Evolutionary conservation across 1,139 yeast species (phyloP).

Genomic region (Sugiyamaella novakii): DNA sequence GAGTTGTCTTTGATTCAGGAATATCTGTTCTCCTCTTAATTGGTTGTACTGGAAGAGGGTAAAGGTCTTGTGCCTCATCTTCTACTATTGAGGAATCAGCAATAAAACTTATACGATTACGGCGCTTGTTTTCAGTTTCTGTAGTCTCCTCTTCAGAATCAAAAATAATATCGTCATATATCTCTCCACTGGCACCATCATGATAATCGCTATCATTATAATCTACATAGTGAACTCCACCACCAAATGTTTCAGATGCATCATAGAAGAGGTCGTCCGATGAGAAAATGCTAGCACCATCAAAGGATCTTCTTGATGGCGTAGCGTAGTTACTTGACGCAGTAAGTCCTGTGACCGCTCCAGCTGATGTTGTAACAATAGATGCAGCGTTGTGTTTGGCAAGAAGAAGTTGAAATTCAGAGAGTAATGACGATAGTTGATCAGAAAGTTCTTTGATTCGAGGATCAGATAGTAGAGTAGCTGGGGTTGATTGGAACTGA

Average conservation of each 20-base stretch:
- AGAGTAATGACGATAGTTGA: constrained; percentile 7
- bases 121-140: constrained; percentile 31
- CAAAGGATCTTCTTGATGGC: constrained; percentile 15
- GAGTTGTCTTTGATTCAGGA: constrained; percentile 61
- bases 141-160: constrained; percentile 26
- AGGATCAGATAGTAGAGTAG: background rate
- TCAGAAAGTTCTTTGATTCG: constrained; percentile 7
- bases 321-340: background rate
- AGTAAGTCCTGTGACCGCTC: background rate
- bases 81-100: constrained; percentile 18
- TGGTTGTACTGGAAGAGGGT: constrained; percentile 60
- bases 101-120: constrained; percentile 21
- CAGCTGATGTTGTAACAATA: background rate
- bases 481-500: background rate
- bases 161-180: constrained; percentile 31
- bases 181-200: constrained; percentile 35
- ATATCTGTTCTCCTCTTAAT: constrained; percentile 63
- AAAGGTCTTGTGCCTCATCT: constrained; percentile 42
- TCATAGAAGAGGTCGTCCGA: constrained; percentile 61
- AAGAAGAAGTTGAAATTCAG: constrained; percentile 16
- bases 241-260: constrained; percentile 59
- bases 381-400: constrained; percentile 5
- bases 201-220: constrained; percentile 37
- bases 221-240: constrained; percentile 34
- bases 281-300: constrained; percentile 36